Evolutionary conservation across 345 rosid genomes (phyloP), one percentile per base, ranked within the genome.

Genomic region (Dovyalis caffra): DNA sequence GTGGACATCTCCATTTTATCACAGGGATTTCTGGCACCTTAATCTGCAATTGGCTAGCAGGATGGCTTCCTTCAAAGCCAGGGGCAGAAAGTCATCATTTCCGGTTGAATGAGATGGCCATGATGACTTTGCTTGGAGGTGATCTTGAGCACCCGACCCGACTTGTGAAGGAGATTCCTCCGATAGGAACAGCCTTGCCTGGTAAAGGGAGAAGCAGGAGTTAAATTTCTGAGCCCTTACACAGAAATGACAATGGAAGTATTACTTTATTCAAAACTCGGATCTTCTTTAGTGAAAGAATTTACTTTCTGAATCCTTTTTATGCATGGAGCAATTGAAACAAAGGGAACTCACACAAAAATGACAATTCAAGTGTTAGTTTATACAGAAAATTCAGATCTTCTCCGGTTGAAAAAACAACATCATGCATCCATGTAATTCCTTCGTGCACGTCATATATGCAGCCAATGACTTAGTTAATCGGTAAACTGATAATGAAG

Each of bases 101-200:
- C 86, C 92, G 66, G 65, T 80, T 56, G 85, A 74, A 87, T 90
- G 95, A 9, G 88, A 64, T 60, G 78, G 75, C 76, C 81, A 82
- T 25, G 94, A 80, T 35, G 87, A 78, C 81, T 92, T 95, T 68
- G 98, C 97, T 85, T 95, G 97, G 71, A 95, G 95, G 86, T 95
- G 97, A 79, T 95, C 99, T 83, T 95, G 97, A 67, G 86, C 76
- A 72, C 83, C 88, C 74, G 88, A 74, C 70, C 97, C 91, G 79
- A 90, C 97, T 85, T 87, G 95, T 60, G 92, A 87, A 81, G 99
- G 99, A 74, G 91, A 86, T 40, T 95, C 99, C 78, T 95, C 99
- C 0, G 95, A 86, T 68, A 92, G 80, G 77, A 95, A 95, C 66
- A 95, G 81, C 79, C 88, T 86, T 73, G 86, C 90, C 99, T 95